Base-by-base conservation (phyloP, 2,329 filamentous ascomycete species). In the Fonsecaea nubica region DNA sequence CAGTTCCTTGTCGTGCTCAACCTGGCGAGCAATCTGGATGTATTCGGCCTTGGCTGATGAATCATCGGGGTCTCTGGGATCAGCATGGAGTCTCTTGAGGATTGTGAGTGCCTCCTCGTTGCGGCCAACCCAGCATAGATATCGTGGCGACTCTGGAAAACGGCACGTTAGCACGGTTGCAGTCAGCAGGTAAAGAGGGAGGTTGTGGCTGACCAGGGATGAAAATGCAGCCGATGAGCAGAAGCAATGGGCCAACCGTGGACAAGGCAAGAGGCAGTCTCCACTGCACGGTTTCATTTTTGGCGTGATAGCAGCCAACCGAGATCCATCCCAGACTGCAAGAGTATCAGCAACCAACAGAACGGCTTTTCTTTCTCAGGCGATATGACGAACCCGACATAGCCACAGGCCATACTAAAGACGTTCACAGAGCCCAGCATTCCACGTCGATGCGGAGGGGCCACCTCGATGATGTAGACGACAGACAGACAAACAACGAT, bases 221-320 rank as follows among this genome's bases (percentile, higher is more conserved):
- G n/a, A 54, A 33, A 4, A 25, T 21, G 38, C 30, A 7, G 4
- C 18, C 36, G 2, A 33, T 15, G 8, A 45, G 21, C 18, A 40
- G 21, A 12, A 13, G 7, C n/a, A 54, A 32, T 1, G 21, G 21
- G 13, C 21, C 21, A 32, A 53, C 25, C 15, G 8, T 35, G 10
- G n/a, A 6, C n/a, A 53, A 8, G 2, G 52, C 36, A 4, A 35
- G 33, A 3, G 57, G 73, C 48, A 76, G 71, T 38, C 89, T 82
- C 85, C 86, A 90, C 0, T 89, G 81, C 0, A 88, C 88, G 0
- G 85, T 88, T 69, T 91, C 89, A 0, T 88, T 89, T 85, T 10
- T 40, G 8, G 92, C 71, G 91, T 85, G 65, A 87, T 85, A 45
- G 87, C 71, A 5, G 89, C 76, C 18, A 85, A 84, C 1, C 86